phyloP scores from a whole-genome alignment of 805 yeast species.

The Lipomyces sp. region DNA sequence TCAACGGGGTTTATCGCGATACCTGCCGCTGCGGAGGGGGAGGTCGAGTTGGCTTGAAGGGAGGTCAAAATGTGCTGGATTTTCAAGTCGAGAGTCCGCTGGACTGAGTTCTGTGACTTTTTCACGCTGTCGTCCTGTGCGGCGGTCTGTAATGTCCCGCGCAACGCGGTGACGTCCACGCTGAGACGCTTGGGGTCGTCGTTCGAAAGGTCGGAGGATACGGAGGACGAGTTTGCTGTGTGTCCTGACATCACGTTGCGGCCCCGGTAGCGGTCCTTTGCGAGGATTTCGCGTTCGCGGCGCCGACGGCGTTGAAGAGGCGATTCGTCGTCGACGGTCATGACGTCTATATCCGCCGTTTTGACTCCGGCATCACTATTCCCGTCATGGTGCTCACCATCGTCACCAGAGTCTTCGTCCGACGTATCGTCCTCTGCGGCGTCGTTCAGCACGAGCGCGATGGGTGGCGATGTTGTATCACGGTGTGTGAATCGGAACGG shows the following conservation, averaged over 20 bases:
- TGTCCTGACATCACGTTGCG: conserved; percentile 5
- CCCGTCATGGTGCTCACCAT: neutral
- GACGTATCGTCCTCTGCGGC: neutral
- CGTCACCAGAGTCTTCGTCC: neutral
- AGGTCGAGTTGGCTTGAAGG: conserved; percentile 1
- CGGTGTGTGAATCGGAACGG: conserved; percentile 3
- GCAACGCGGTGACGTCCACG: conserved; percentile 20
- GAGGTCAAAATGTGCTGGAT: conserved; percentile 15
- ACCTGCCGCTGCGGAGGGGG: no score
- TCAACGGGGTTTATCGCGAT: conserved; percentile 11
- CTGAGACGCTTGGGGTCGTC: conserved; percentile 19
- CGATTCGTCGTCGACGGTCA: conserved; percentile 13
- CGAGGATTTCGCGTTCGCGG: conserved; percentile 5
- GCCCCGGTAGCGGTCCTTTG: conserved; percentile 15
- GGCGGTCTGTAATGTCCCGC: conserved; percentile 6
- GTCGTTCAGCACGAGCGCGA: neutral
- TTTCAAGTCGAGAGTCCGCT: conserved; percentile 20
- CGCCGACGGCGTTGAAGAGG: conserved; percentile 7
- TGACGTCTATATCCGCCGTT: conserved; percentile 4
- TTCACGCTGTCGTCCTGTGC: conserved; percentile 4
- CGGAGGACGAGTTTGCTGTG: conserved; percentile 3
- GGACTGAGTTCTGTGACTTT: conserved; percentile 3
- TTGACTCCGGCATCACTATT: conserved; percentile 3
- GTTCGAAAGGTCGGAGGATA: neutral
- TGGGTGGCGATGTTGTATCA: neutral